Evolutionary conservation across 2,329 filamentous ascomycete species (phyloP).

Genomic region (Fusarium virguliforme): DNA sequence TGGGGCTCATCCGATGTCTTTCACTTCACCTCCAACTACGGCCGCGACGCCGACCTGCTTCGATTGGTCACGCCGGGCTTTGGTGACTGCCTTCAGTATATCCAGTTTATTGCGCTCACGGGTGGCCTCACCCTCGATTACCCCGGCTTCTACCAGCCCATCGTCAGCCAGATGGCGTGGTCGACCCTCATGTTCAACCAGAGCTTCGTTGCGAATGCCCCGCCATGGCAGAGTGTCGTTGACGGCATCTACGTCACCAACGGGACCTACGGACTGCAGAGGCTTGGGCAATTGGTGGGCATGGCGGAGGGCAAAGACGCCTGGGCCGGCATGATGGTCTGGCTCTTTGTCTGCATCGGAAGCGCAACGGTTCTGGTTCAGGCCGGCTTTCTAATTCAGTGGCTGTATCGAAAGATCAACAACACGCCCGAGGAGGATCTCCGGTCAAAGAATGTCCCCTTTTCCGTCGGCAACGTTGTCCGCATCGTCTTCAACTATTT

Average conservation of each 20-base stretch:
- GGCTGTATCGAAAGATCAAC: constrained; percentile 80
- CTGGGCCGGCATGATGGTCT: constrained; percentile 95
- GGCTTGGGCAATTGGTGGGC: constrained; percentile 85
- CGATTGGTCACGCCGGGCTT: constrained; percentile 96
- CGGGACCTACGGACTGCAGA: constrained; percentile 84
- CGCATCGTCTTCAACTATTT: constrained; percentile 95
- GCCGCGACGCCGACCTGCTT: constrained; percentile 91
- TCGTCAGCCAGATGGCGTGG: constrained; percentile 90
- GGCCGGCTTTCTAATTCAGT: constrained; percentile 82
- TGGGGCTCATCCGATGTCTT: constrained; percentile 95
- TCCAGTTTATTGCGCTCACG: constrained; percentile 91
- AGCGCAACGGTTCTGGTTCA: constrained; percentile 80
- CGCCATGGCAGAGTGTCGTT: constrained; percentile 76
- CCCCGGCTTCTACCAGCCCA: constrained; percentile 94
- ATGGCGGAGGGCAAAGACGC: constrained; percentile 84
- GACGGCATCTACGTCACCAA: constrained; percentile 92
- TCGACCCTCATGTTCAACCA: constrained; percentile 93
- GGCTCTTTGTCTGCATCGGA: constrained; percentile 84
- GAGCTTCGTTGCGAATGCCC: constrained; percentile 82
- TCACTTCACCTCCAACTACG: constrained; percentile 98
- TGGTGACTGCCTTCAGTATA: constrained; percentile 95
- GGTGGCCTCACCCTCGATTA: constrained; percentile 91
- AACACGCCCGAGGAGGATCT: constrained; percentile 87
- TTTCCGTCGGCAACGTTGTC: constrained; percentile 83
- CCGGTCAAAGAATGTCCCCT: constrained; percentile 91